Evolutionary conservation across 2,329 filamentous ascomycete genomes (phyloP).

Genomic region (Cladosporium sp.): DNA sequence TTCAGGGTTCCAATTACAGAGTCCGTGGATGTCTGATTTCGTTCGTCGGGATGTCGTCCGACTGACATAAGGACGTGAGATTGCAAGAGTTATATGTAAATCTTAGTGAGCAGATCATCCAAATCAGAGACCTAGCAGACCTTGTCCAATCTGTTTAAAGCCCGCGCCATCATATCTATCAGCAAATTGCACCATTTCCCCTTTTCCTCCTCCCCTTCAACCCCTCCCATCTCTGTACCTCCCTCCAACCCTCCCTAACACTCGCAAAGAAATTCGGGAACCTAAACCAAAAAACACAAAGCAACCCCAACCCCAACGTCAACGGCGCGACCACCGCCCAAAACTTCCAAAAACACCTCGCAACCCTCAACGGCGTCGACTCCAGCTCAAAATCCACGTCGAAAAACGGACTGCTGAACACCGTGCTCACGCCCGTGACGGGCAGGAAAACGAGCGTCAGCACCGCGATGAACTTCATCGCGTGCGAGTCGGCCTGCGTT

Average conservation of each 20-base stretch:
- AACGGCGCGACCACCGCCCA: slow-evolving; percentile 6
- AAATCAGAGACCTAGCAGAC: no score
- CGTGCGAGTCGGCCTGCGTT: slow-evolving; percentile 1
- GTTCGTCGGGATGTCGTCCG: no score
- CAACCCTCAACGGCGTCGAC: slow-evolving; percentile 1
- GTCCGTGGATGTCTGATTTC: no score
- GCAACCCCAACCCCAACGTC: background rate
- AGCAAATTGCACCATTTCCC: background rate
- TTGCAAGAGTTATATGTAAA: no score
- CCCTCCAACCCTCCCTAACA: background rate
- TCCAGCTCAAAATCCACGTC: slow-evolving; percentile 2
- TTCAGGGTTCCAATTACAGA: no score
- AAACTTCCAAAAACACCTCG: slow-evolving; percentile 6
- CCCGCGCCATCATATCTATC: background rate
- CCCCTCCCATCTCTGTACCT: background rate
- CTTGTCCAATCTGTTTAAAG: no score
- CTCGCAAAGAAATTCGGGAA: background rate
- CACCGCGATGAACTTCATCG: slow-evolving; percentile 8
- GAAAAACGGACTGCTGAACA: slow-evolving; percentile 8
- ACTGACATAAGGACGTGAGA: no score
- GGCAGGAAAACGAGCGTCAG: slow-evolving; percentile 4
- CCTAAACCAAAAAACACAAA: slow-evolving; percentile 3
- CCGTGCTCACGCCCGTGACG: slow-evolving; percentile 2
- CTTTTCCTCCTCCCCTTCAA: background rate
- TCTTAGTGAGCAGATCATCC: no score